These are phyloP conservation scores for Aspergillus wentii DNA, from an alignment of 495 filamentous ascomycete species.

Conservation along the genomic window DNA sequence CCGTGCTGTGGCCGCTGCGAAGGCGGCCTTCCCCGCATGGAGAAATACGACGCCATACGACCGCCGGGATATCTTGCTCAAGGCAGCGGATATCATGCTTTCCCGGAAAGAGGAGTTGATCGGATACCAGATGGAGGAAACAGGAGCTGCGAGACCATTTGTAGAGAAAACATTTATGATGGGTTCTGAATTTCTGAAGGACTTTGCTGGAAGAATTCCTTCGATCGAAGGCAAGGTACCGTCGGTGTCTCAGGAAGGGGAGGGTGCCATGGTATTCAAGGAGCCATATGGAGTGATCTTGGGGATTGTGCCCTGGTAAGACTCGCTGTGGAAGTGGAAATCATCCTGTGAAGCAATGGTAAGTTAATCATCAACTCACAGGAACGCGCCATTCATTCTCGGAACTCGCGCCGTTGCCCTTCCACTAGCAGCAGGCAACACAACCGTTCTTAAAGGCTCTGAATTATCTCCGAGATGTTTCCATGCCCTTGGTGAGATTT, in stretches of 20 bases:
- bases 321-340: not conserved
- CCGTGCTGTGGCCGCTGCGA: slow-evolving; percentile 51
- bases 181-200: slow-evolving; percentile 56
- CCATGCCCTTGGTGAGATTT: slow-evolving; percentile 63
- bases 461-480: slow-evolving; percentile 74
- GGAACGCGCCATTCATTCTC: slow-evolving; percentile 62
- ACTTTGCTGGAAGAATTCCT: slow-evolving; percentile 64
- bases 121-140: slow-evolving; percentile 63
- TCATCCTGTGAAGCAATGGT: not conserved
- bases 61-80: slow-evolving; percentile 68
- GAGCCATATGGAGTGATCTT: slow-evolving; percentile 81
- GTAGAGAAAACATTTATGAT: slow-evolving; percentile 59
- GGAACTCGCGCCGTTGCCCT: slow-evolving; percentile 62
- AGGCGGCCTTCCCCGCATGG: slow-evolving; percentile 70
- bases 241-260: slow-evolving; percentile 44
- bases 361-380: slow-evolving; percentile 25
- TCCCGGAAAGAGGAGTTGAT: slow-evolving; percentile 58
- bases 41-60: slow-evolving; percentile 51
- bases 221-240: slow-evolving; percentile 60
- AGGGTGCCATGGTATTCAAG: slow-evolving; percentile 65
- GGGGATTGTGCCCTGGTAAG: slow-evolving; percentile 78
- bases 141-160: slow-evolving; percentile 50
- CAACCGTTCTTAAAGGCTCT: slow-evolving; percentile 69
- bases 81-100: slow-evolving; percentile 64
- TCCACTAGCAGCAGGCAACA: slow-evolving; percentile 81